Base-by-base conservation (phyloP, 1,284 basidiomycete species). In the Amylostereum chailletii region DNA sequence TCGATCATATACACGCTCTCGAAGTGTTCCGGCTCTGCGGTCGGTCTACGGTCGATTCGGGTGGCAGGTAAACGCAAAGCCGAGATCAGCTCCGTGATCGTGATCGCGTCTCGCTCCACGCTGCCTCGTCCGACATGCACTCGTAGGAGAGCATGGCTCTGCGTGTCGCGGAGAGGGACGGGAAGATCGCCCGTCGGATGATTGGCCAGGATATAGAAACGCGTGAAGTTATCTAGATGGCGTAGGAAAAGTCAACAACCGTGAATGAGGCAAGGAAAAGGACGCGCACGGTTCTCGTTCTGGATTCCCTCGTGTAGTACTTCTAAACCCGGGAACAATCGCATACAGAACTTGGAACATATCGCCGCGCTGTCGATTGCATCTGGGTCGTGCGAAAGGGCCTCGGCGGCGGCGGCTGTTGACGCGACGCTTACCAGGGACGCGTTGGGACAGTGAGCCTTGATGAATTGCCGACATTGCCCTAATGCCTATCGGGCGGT, bases 1-100 rank as follows among this genome's bases (percentile, higher is more conserved):
- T 84, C 82, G 8, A 79, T 58, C 51, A 84, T 77, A 58, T 87
- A 86, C 11, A 77, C 63, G 60, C 77, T 73, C 34, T 74, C 69
- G 57, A 86, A 86, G 1, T 74, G 76, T n/a, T 58, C 53, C 26
- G 61, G 58, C 4, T 63, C 60, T 11, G 70, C 46, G 2, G 74
- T 72, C 0, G 86, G 86, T 49, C 85, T 71, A 42, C 86, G 71
- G 58, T 87, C 83, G 42, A 89, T 71, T 4, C 81, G 75, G n/a
- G 63, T 62, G 34, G 69, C 56, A 1, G 63, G 60, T 6, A 65
- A 55, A 9, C 60, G 55, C 34, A 69, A 65, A 11, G 62, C 65
- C 5, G 61, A 60, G 32, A 67, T 51, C 10, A 68, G 53, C 3
- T 55, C 45, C 11, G 51, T 47, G 27, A 54, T 31, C 9, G 52